Evolutionary conservation across 495 filamentous ascomycete genomes (phyloP).

Genomic region (Tuber brumale): DNA sequence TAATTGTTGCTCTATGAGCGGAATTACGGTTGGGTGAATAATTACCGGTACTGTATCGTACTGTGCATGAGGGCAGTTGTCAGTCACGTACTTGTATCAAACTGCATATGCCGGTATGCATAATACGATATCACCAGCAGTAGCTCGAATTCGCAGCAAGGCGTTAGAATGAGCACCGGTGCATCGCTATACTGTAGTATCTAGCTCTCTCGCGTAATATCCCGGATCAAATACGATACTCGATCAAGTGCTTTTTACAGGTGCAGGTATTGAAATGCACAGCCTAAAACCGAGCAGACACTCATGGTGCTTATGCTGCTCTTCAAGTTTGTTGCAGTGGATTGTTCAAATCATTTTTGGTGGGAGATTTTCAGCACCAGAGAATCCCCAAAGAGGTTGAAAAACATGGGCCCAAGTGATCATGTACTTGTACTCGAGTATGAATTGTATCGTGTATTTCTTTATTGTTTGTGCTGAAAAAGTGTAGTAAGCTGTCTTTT

Average conservation of each 20-base stretch:
- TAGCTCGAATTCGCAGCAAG: not conserved
- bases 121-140: not conserved
- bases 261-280: too few relatives aligned
- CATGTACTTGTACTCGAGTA: too few relatives aligned
- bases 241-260: too few relatives aligned
- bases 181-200: too few relatives aligned
- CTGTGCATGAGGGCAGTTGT: too few relatives aligned
- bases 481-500: not conserved
- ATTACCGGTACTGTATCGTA: not conserved
- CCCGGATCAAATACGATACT: too few relatives aligned
- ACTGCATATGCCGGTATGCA: not conserved
- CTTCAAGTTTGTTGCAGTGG: not conserved
- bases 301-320: not conserved
- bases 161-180: not conserved
- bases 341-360: not conserved
- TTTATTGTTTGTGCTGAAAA: not conserved
- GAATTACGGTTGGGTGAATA: not conserved
- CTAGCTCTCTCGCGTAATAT: too few relatives aligned
- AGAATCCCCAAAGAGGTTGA: not conserved
- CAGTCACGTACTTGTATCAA: not conserved
- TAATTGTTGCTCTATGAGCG: too few relatives aligned
- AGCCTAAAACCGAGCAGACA: not conserved
- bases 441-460: not conserved
- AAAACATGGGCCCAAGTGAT: not conserved
- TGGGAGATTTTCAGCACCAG: not conserved